These are phyloP conservation scores for Colletotrichum sp. DNA, from an alignment of 2,329 filamentous ascomycete species.

Conservation along the genomic window DNA sequence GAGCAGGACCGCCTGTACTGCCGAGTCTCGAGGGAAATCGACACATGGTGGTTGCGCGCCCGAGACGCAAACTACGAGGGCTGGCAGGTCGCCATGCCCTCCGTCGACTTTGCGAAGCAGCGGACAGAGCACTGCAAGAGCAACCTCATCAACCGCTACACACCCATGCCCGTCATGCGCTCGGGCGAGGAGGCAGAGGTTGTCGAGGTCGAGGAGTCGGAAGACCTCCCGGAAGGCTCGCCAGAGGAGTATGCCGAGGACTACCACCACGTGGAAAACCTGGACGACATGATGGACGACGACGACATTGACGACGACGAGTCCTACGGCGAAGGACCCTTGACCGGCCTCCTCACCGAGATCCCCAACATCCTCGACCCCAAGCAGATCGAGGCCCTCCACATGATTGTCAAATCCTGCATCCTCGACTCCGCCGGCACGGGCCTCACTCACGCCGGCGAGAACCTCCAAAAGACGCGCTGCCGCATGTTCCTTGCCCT, in stretches of 20 bases:
- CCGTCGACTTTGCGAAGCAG: constrained; percentile 63
- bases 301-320: constrained; percentile 77
- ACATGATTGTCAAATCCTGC: constrained; percentile 97
- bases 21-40: constrained; percentile 68
- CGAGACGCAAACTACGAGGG: constrained; percentile 65
- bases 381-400: constrained; percentile 92
- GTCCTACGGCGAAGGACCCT: constrained; percentile 78
- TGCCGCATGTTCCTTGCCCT: constrained; percentile 90
- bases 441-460: constrained; percentile 68
- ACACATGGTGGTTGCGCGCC: constrained; percentile 68
- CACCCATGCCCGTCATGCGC: constrained; percentile 32
- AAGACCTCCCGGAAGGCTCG: constrained; percentile 48
- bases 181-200: constrained; percentile 48
- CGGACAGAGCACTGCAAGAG: constrained; percentile 64
- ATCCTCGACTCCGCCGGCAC: constrained; percentile 84
- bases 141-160: constrained; percentile 63
- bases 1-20: constrained; percentile 65
- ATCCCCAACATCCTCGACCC: constrained; percentile 94
- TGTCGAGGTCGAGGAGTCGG: constrained; percentile 57
- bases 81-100: constrained; percentile 64
- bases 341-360: constrained; percentile 87
- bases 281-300: constrained; percentile 63
- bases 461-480: constrained; percentile 88
- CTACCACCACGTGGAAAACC: constrained; percentile 34
- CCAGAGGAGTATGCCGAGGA: constrained; percentile 33